Evolutionary conservation across 306 rosid genomes (phyloP), one percentile per base, ranked within the genome.

Genomic region (Hippophae rhamnoides): DNA sequence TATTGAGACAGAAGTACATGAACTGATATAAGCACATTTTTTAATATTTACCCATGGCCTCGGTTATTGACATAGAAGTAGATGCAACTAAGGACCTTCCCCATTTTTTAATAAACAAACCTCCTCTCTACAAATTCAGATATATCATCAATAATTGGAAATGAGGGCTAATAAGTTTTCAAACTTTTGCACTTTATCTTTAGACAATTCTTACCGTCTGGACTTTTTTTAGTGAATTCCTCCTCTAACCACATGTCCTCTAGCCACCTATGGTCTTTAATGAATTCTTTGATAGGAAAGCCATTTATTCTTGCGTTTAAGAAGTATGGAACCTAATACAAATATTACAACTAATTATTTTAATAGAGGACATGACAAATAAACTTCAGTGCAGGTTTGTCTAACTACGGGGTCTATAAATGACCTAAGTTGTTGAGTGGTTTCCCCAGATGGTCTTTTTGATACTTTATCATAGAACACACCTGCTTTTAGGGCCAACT

Each of bases 381-480:
- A 48, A 41, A 72, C 41, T 53, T 56, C 3, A 44, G 38, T 46
- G 59, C 48, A 50, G 18, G 10, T 10, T 41, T 10, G 8, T 45
- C 11, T 65, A 14, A 65, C 50, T 47, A 63, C 18, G 53, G 47
- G 57, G 46, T 60, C 56, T 49, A 61, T 69, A 54, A 69, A 48
- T 71, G 47, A 90, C 98, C 89, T 92, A 96, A 72, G 99, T 92
- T 60, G 96, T 92, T 54, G 99, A 92, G 78, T 92, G 99, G 79
- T 92, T 92, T 61, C 96, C 99, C 99, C 99, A 92, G 54, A 92
- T n/a, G n/a, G n/a, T n/a, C n/a, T n/a, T n/a, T n/a, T n/a, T n/a
- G n/a, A n/a, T n/a, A n/a, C n/a, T n/a, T n/a, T n/a, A n/a, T n/a
- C n/a, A n/a, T n/a, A n/a, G n/a, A n/a, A n/a, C n/a, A n/a, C n/a